Evolutionary conservation across 2,329 filamentous ascomycete genomes (phyloP), one percentile per base, ranked within the genome.

Genomic region (Aspergillus costaricaensis): DNA sequence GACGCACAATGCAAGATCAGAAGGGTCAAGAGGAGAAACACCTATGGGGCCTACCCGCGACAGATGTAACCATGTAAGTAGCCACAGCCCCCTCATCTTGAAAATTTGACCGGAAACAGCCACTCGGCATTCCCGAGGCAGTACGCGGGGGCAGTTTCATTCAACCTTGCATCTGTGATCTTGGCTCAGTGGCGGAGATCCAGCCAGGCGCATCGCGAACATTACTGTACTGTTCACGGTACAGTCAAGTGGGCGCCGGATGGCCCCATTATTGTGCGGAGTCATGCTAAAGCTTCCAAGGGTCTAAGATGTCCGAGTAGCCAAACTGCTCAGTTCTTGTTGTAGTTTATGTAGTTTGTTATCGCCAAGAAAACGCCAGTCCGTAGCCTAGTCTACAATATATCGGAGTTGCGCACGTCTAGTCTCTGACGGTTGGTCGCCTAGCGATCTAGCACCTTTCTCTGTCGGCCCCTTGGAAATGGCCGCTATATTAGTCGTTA

Each of bases 101-200:
- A 8, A 15, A 55, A 25, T 10, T 39, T 25, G 25, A 47, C 53
- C 30, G 53, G 25, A 55, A 55, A 47, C 53, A 55, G 53, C 53
- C 32, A 44, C 53, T 38, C 53, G 53, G 53, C 53, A 19, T 32
- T 44, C 43, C 53, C 53, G 53, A 55, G 53, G 23, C 41, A 27
- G 19, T 41, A 30, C 47, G 47, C 25, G 47, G 47, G 25, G 47
- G n/a, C 47, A 17, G 47, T 50, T 50, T 50, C 47, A 50, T 50
- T 50, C 47, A 50, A 50, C 47, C 47, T 32, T 50, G 47, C 47
- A 27, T 32, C 47, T 30, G 15, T 27, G 47, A 50, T 27, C 23
- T 50, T 27, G 25, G 23, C 25, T 30, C 47, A 49, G 47, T n/a
- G 47, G 47, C 47, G 14, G 23, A 27, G 47, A 25, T 44, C 27